Percentiles rank a stretch among this genome's conserved stretches.
Evolutionary conservation across 129 eudicot species (phyloP).

Genomic region (Oenanthe sinensis): DNA sequence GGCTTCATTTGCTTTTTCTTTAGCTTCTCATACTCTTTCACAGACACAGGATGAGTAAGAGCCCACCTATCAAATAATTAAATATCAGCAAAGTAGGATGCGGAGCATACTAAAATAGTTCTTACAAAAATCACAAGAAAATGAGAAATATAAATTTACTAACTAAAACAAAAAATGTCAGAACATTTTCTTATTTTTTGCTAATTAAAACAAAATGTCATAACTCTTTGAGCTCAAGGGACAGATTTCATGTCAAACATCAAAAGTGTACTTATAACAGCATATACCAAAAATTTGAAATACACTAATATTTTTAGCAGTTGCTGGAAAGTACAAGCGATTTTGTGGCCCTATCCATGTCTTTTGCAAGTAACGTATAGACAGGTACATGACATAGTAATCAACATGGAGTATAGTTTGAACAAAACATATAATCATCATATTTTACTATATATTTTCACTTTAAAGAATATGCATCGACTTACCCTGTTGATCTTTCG

Average conservation of each 20-base stretch:
- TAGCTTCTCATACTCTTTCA: constrained; percentile 71
- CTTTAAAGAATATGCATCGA: background rate
- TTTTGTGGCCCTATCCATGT: background rate
- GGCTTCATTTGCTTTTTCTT: constrained; percentile 89
- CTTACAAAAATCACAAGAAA: background rate
- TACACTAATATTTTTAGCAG: background rate
- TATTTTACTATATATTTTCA: background rate
- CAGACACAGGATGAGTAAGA: constrained; percentile 87
- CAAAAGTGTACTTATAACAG: background rate
- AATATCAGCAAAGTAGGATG: constrained; percentile 6
- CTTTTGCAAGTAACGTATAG: background rate
- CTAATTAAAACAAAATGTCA: background rate
- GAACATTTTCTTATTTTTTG: background rate
- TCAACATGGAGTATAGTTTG: background rate
- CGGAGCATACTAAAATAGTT: background rate
- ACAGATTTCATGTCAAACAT: background rate
- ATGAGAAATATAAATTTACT: background rate
- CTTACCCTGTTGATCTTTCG: constrained; percentile 97
- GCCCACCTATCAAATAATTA: constrained; percentile 72
- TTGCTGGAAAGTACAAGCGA: background rate
- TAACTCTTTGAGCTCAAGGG: background rate
- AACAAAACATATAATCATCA: background rate
- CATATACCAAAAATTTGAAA: background rate
- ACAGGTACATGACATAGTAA: background rate
- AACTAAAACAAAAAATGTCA: background rate